Evolutionary conservation across 2,329 filamentous ascomycete genomes (phyloP).

Genomic region (Didymella keratinophila): DNA sequence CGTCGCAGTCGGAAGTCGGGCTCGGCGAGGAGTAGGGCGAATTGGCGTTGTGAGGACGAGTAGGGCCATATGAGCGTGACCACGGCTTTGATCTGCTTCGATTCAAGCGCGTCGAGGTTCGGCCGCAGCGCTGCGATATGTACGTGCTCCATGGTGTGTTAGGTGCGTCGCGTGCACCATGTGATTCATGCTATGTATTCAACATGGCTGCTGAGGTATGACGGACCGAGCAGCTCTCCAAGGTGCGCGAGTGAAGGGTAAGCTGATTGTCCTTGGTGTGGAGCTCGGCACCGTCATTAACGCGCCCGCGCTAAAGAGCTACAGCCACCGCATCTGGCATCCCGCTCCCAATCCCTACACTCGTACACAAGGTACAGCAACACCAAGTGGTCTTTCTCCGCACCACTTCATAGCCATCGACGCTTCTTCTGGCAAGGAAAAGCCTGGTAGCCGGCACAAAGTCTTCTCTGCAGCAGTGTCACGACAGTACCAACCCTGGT

Average conservation of each 20-base stretch:
- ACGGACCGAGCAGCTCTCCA: background rate
- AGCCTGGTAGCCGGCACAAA: no score
- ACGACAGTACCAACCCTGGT: no score
- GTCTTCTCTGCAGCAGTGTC: no score
- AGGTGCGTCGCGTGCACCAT: slow-evolving; percentile 17
- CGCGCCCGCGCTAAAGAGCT: slow-evolving; percentile 7
- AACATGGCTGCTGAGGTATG: slow-evolving; percentile 9
- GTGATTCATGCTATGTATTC: background rate
- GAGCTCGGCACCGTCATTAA: slow-evolving; percentile 15
- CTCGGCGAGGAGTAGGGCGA: slow-evolving; percentile 84
- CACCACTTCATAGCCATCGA: no score
- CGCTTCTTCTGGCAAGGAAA: no score
- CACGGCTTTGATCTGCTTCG: slow-evolving; percentile 67
- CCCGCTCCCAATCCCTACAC: no score
- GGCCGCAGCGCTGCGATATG: slow-evolving; percentile 46
- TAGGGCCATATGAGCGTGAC: slow-evolving; percentile 93
- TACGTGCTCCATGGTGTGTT: slow-evolving; percentile 37
- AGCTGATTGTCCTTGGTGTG: slow-evolving; percentile 1
- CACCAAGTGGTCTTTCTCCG: no score
- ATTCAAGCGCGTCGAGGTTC: slow-evolving; percentile 38
- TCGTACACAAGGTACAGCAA: no score
- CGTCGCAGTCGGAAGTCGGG: slow-evolving; percentile 82
- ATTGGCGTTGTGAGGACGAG: slow-evolving; percentile 75
- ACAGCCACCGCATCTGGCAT: background rate
- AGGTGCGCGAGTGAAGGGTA: background rate